A percentile compares a stretch with the other conserved stretches of the same genome.
These are phyloP conservation scores for Actinomortierella wolfii DNA, from an alignment of 371 early-diverging fungal species.

Conservation along the genomic window DNA sequence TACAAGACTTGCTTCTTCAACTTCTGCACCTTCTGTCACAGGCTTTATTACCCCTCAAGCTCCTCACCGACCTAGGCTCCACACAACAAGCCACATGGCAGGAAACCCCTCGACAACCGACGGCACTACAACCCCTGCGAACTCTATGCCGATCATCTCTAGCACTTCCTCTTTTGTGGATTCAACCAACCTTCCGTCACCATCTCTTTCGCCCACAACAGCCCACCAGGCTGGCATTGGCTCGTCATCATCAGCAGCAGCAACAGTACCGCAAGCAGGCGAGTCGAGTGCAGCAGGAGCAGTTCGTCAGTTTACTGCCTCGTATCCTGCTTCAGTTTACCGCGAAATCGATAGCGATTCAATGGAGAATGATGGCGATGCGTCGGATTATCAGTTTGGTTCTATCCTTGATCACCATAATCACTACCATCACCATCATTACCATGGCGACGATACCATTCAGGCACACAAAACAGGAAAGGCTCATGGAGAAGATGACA, in stretches of 20 bases:
- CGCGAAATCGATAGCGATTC: too few species aligned
- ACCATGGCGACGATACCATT: slow-evolving; percentile 5
- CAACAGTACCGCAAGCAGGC: too few species aligned
- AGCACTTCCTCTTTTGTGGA: slow-evolving; percentile 30
- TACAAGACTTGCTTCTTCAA: slow-evolving; percentile 24
- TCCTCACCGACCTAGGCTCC: slow-evolving; percentile 17
- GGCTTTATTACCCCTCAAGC: slow-evolving; percentile 32
- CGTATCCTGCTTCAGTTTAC: too few species aligned
- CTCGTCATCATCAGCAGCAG: too few species aligned
- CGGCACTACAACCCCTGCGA: too few species aligned
- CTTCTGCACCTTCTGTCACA: slow-evolving; percentile 37
- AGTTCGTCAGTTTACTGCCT: too few species aligned
- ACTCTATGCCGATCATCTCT: slow-evolving; percentile 21
- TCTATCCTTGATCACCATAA: slow-evolving; percentile 10
- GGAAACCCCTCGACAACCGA: slow-evolving; percentile 9
- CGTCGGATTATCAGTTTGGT: slow-evolving; percentile 6
- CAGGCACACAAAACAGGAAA: slow-evolving; percentile 1
- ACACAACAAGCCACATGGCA: slow-evolving; percentile 13
- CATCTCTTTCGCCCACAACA: slow-evolving; percentile 50
- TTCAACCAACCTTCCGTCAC: slow-evolving; percentile 50
- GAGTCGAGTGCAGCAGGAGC: too few species aligned
- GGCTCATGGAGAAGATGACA: slow-evolving; percentile 10
- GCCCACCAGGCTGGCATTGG: slow-evolving; percentile 9
- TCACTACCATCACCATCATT: slow-evolving; percentile 1
- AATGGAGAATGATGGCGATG: too few species aligned